phyloP scores from a whole-genome alignment of 768 basidiomycete species.

The Sistotremastrum suecicum region DNA sequence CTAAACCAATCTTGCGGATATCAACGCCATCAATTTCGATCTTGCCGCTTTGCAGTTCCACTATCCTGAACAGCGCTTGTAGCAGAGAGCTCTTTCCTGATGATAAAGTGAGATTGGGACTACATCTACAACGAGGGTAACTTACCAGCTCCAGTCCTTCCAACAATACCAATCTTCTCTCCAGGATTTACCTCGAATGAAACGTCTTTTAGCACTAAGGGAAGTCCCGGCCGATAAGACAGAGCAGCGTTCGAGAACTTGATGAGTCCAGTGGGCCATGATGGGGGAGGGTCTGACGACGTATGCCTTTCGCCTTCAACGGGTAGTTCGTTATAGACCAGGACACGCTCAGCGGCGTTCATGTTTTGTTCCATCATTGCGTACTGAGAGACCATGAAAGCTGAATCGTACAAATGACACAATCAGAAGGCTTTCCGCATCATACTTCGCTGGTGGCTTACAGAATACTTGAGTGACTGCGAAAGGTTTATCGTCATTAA shows the following conservation, averaged over 20 bases:
- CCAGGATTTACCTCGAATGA: slow-evolving; percentile 41
- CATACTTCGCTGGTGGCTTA: neutral
- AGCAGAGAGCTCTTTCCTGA: slow-evolving; percentile 41
- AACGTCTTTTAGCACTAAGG: slow-evolving; percentile 48
- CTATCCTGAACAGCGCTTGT: slow-evolving; percentile 46
- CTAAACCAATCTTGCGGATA: slow-evolving; percentile 38
- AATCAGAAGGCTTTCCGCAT: too few relatives aligned
- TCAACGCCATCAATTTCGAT: slow-evolving; percentile 47
- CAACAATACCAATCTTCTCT: slow-evolving; percentile 48
- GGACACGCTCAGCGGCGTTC: slow-evolving; percentile 57
- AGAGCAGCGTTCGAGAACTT: slow-evolving; percentile 41
- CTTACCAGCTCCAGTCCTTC: slow-evolving; percentile 31
- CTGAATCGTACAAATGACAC: slow-evolving; percentile 15
- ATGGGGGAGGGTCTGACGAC: slow-evolving; percentile 29
- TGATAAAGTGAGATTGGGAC: neutral
- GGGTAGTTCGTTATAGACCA: slow-evolving; percentile 52
- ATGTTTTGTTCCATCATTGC: slow-evolving; percentile 56
- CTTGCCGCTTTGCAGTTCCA: slow-evolving; percentile 41
- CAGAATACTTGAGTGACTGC: slow-evolving; percentile 9
- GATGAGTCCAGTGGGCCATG: slow-evolving; percentile 43
- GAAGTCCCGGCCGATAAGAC: slow-evolving; percentile 47
- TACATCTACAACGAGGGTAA: slow-evolving; percentile 1
- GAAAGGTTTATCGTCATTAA: slow-evolving; percentile 10
- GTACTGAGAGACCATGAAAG: slow-evolving; percentile 40
- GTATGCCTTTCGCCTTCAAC: slow-evolving; percentile 31